Evolutionary conservation across 495 filamentous ascomycete species (phyloP).

Genomic region (Hapsidospora chrysogenum): DNA sequence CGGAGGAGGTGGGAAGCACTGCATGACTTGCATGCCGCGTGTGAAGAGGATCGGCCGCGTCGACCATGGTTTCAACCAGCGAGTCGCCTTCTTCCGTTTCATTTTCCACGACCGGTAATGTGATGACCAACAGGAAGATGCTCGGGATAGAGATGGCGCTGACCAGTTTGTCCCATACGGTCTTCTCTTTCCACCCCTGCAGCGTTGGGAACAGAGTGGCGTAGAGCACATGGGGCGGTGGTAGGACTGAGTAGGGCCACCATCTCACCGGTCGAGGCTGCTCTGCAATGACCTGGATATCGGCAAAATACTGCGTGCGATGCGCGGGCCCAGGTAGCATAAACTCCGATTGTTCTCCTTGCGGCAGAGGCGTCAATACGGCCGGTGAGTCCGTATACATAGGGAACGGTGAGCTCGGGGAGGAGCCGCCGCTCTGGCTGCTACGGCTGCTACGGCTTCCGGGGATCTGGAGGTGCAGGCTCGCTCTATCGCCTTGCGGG

Average conservation of each 20-base stretch:
- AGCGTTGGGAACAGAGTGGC: conserved; percentile 81
- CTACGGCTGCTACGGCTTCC: conserved; percentile 31
- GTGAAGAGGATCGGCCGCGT: conserved; percentile 10
- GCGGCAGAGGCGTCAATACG: conserved; percentile 26
- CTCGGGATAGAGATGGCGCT: conserved; percentile 71
- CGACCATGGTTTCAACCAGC: conserved; percentile 20
- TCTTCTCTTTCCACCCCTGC: conserved; percentile 60
- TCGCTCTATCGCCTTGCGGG: neutral
- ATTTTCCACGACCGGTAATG: conserved; percentile 75
- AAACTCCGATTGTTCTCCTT: conserved; percentile 17
- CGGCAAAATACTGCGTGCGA: conserved; percentile 7
- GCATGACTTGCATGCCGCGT: neutral
- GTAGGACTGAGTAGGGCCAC: conserved; percentile 63
- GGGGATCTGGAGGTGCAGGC: conserved; percentile 16
- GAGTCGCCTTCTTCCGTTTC: conserved; percentile 32
- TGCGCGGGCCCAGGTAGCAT: conserved; percentile 11
- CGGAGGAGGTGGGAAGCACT: conserved; percentile 10
- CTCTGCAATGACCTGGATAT: conserved; percentile 28
- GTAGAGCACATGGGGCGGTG: conserved; percentile 49
- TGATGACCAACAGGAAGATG: conserved; percentile 79
- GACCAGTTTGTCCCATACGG: conserved; percentile 55
- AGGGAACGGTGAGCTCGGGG: conserved; percentile 25
- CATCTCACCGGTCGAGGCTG: conserved; percentile 31
- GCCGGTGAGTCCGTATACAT: conserved; percentile 24
- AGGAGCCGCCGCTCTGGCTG: conserved; percentile 31